Percentiles rank a stretch among this genome's conserved stretches.
phyloP scores from a whole-genome alignment of 1,284 basidiomycete species.

The Omphalotus olearius region DNA sequence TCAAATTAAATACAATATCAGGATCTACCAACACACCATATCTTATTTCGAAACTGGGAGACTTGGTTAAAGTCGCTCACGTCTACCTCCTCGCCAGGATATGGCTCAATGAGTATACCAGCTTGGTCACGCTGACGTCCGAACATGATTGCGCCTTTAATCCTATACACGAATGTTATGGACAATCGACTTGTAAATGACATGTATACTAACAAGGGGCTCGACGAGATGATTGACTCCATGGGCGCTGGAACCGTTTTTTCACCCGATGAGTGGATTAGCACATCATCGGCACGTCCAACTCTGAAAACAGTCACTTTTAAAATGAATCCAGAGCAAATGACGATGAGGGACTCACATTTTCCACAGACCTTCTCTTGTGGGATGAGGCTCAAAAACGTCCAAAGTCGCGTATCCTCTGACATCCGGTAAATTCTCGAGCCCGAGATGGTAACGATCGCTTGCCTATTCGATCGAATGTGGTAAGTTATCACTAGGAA shows the following conservation, averaged over 20 bases:
- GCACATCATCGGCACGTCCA: slow-evolving; percentile 32
- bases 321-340: background rate
- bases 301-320: slow-evolving; percentile 21
- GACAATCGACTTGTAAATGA: background rate
- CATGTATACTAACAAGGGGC: slow-evolving; percentile 22
- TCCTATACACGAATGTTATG: background rate
- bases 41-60: slow-evolving; percentile 8
- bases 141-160: slow-evolving; percentile 13
- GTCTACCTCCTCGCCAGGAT: slow-evolving; percentile 3
- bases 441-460: slow-evolving; percentile 22
- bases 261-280: slow-evolving; percentile 35
- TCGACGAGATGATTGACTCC: slow-evolving; percentile 30
- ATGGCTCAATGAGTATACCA: slow-evolving; percentile 12
- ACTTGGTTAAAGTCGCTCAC: slow-evolving; percentile 1
- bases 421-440: slow-evolving; percentile 28
- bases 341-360: slow-evolving; percentile 23
- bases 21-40: slow-evolving; percentile 7
- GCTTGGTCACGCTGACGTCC: slow-evolving; percentile 11
- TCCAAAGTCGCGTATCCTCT: slow-evolving; percentile 31
- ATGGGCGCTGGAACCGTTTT: slow-evolving; percentile 36
- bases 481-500: background rate
- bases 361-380: slow-evolving; percentile 25
- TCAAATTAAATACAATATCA: background rate
- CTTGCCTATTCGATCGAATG: slow-evolving; percentile 18
- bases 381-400: slow-evolving; percentile 27